Conservation (phyloP, 2,329 filamentous ascomycete species). For the Blumeria graminis region DNA sequence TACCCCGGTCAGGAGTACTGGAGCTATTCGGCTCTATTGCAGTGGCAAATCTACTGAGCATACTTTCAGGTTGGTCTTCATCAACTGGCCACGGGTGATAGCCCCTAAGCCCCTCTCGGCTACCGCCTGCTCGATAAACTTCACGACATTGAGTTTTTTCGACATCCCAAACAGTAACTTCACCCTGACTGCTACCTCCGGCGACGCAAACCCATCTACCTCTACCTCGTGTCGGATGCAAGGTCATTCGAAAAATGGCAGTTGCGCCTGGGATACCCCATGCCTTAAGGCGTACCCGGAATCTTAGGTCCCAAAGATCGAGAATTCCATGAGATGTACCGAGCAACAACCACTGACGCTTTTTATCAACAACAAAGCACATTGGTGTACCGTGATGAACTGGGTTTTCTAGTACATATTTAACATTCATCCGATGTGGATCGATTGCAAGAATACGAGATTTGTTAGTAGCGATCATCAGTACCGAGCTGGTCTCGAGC, state of each 20-base stretch:
- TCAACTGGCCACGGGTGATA: slow-evolving; percentile 80
- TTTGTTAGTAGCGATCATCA: slow-evolving; percentile 67
- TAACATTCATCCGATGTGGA: slow-evolving; percentile 57
- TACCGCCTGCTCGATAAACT: slow-evolving; percentile 48
- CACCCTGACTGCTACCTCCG: slow-evolving; percentile 65
- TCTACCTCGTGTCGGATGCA: slow-evolving; percentile 57
- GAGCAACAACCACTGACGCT: slow-evolving; percentile 71
- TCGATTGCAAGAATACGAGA: slow-evolving; percentile 70
- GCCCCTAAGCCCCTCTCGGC: slow-evolving; percentile 33
- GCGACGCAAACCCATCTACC: slow-evolving; percentile 74
- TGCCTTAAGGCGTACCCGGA: slow-evolving; percentile 62
- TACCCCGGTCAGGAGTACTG: slow-evolving; percentile 35
- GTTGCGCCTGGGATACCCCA: slow-evolving; percentile 71
- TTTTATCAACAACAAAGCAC: slow-evolving; percentile 70
- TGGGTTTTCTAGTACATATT: slow-evolving; percentile 66
- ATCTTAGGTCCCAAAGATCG: slow-evolving; percentile 91
- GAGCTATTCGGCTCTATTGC: slow-evolving; percentile 36
- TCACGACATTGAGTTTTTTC: slow-evolving; percentile 77
- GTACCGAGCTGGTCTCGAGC: slow-evolving; percentile 53
- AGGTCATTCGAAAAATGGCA: slow-evolving; percentile 52
- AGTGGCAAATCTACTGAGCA: slow-evolving; percentile 66
- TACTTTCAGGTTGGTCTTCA: slow-evolving; percentile 64
- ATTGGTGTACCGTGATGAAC: slow-evolving; percentile 80
- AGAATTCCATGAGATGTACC: slow-evolving; percentile 85
- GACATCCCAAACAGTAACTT: slow-evolving; percentile 87